Evolutionary conservation across 345 rosid species (phyloP).

Genomic region (Psidium guajava): DNA sequence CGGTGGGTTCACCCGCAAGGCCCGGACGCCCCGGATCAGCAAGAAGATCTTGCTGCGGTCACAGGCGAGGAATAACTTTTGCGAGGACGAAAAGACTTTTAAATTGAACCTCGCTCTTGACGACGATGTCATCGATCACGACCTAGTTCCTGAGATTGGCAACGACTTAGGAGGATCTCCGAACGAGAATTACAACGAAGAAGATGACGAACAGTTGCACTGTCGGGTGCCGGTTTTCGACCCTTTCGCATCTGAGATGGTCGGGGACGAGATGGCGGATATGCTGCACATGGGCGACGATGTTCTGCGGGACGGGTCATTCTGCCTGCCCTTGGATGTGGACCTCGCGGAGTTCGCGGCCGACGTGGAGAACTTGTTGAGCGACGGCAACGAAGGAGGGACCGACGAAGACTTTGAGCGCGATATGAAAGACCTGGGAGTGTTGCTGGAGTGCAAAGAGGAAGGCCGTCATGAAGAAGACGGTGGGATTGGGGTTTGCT

Average conservation of each 20-base stretch:
- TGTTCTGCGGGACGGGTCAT: neutral
- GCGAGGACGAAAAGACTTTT: neutral
- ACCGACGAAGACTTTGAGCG: neutral
- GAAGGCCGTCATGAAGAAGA: neutral
- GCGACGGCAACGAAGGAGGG: constrained; percentile 18
- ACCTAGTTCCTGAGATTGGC: constrained; percentile 49
- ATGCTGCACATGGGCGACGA: neutral
- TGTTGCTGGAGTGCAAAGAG: constrained; percentile 15
- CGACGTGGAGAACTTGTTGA: constrained; percentile 71
- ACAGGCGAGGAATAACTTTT: neutral
- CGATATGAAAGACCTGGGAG: constrained; percentile 21
- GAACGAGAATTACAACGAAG: constrained; percentile 22
- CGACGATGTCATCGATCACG: neutral
- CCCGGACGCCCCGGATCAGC: constrained; percentile 38
- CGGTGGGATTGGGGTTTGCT: neutral
- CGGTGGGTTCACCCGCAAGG: constrained; percentile 65
- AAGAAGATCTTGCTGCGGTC: neutral
- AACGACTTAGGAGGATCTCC: constrained; percentile 24
- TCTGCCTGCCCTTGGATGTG: constrained; percentile 49
- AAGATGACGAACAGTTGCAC: constrained; percentile 51
- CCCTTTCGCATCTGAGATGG: constrained; percentile 37
- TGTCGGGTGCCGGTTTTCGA: constrained; percentile 75
- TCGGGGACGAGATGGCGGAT: constrained; percentile 1
- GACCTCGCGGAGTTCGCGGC: constrained; percentile 85
- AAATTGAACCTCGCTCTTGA: neutral